A percentile compares a stretch with the other conserved stretches of the same genome.
phyloP scores from a whole-genome alignment of 768 basidiomycete species.

The Clitopilus hobsonii region DNA sequence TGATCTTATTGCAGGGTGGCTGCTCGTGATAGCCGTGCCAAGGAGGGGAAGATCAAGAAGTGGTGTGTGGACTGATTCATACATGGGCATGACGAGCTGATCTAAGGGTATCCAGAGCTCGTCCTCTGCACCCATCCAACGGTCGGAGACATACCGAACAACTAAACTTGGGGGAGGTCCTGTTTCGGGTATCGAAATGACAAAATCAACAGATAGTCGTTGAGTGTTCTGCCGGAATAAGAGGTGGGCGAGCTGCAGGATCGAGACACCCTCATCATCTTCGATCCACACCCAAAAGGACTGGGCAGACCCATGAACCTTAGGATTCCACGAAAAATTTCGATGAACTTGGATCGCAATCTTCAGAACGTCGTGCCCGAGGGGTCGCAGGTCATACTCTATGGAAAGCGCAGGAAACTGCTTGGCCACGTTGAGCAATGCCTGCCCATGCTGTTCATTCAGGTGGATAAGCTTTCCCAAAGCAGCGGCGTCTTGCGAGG shows the following conservation, averaged over 20 bases:
- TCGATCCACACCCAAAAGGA: slow-evolving; percentile 98
- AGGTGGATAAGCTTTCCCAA: slow-evolving; percentile 80
- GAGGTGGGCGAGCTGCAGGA: slow-evolving; percentile 76
- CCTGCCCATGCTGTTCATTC: slow-evolving; percentile 80
- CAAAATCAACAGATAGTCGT: slow-evolving; percentile 63
- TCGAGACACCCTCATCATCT: slow-evolving; percentile 73
- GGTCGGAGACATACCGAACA: slow-evolving; percentile 81
- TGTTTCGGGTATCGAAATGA: slow-evolving; percentile 65
- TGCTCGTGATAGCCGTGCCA: slow-evolving; percentile 41
- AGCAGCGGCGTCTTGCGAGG: slow-evolving; percentile 56
- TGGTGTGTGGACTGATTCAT: slow-evolving; percentile 51
- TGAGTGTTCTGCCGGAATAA: slow-evolving; percentile 65
- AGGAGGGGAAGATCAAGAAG: slow-evolving; percentile 76
- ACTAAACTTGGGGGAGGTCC: slow-evolving; percentile 60
- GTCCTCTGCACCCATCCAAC: slow-evolving; percentile 91
- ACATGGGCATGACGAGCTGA: slow-evolving; percentile 69
- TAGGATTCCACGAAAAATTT: slow-evolving; percentile 76
- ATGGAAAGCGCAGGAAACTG: slow-evolving; percentile 79
- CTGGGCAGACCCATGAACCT: slow-evolving; percentile 70
- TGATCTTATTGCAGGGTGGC: slow-evolving; percentile 23
- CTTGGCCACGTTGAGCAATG: slow-evolving; percentile 73
- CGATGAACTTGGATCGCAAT: slow-evolving; percentile 60
- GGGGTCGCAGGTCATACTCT: slow-evolving; percentile 68
- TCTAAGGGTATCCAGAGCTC: slow-evolving; percentile 61
- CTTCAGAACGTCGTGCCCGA: slow-evolving; percentile 79